Evolutionary conservation across 257 asterid genomes (phyloP), one percentile per base, ranked within the genome.

Genomic region (Nicotiana knightiana): DNA sequence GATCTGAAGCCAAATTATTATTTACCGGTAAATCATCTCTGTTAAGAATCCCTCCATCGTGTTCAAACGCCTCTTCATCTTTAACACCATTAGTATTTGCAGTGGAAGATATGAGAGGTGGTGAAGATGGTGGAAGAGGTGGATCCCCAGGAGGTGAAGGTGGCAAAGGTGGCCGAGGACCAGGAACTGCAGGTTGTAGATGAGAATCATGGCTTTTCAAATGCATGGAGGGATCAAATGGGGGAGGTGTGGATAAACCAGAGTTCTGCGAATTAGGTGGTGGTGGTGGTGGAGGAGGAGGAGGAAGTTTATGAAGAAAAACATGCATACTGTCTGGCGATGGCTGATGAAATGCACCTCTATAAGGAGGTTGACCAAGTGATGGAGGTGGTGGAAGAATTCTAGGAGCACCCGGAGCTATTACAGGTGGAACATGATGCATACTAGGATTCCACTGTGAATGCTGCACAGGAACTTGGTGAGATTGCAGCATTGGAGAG

Each of bases 131-230:
- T 13, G 93, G 96, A 84, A 84, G 86, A 51, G 92, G 93, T 61
- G 92, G 93, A 87, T 83, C 87, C 79, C 84, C 87, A 59, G 93
- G 92, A 76, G 90, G 89, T 30, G 91, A 87, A 68, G 92, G 78
- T 30, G 89, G 90, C 10, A 82, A 88, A 64, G 91, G 91, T 16
- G 94, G 93, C 18, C 82, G 92, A 16, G 90, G 91, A 43, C 79
- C 88, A 11, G 85, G 90, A 17, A 83, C 85, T 58, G 61, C 48
- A 3, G 86, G 18, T 79, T 80, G 88, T 75, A 54, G 80, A 48
- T 85, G 73, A 65, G 92, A 70, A 79, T 67, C 86, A 80, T 82
- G 88, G 55, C 85, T 82, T 48, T 28, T 43, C 54, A 82, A 66
- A 76, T n/a, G 77, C 54, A n/a, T 73, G 77, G 85, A 86, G 55